Evolutionary conservation across 2,329 filamentous ascomycete species (phyloP).

Genomic region (Bipolaris oryzae): DNA sequence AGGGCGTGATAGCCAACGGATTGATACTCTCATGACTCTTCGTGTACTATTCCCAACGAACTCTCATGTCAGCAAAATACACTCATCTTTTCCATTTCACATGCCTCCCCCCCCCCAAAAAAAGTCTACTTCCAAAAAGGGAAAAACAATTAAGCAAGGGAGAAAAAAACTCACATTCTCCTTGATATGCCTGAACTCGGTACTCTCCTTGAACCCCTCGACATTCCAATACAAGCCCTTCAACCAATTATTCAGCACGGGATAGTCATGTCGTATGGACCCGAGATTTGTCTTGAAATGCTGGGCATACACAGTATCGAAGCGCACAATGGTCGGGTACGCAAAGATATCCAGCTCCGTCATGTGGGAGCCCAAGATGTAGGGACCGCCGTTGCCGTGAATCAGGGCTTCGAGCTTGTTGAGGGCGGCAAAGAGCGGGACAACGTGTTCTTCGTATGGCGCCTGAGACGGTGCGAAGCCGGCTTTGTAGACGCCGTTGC

Average conservation of each 20-base stretch:
- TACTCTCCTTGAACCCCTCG: slow-evolving; percentile 62
- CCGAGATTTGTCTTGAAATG: slow-evolving; percentile 71
- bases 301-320: slow-evolving; percentile 67
- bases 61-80: neutral
- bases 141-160: neutral
- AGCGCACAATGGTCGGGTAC: slow-evolving; percentile 64
- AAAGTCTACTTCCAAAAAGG: too few species aligned
- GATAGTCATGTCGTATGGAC: slow-evolving; percentile 65
- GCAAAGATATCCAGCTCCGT: slow-evolving; percentile 66
- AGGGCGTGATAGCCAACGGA: slow-evolving; percentile 65
- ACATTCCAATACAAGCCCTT: slow-evolving; percentile 65
- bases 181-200: slow-evolving; percentile 71
- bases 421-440: slow-evolving; percentile 63
- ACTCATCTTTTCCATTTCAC: too few species aligned
- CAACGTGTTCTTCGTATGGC: slow-evolving; percentile 61
- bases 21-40: slow-evolving; percentile 67
- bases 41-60: slow-evolving; percentile 52
- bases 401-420: slow-evolving; percentile 63
- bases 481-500: slow-evolving; percentile 66
- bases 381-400: slow-evolving; percentile 58
- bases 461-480: slow-evolving; percentile 64
- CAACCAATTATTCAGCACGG: slow-evolving; percentile 65
- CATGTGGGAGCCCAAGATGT: slow-evolving; percentile 60
- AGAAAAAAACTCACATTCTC: slow-evolving; percentile 58
- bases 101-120: too few species aligned